These are phyloP conservation scores for Aegilops speltoides DNA, from an alignment of 176 grass and related monocot species.

Conservation along the genomic window DNA sequence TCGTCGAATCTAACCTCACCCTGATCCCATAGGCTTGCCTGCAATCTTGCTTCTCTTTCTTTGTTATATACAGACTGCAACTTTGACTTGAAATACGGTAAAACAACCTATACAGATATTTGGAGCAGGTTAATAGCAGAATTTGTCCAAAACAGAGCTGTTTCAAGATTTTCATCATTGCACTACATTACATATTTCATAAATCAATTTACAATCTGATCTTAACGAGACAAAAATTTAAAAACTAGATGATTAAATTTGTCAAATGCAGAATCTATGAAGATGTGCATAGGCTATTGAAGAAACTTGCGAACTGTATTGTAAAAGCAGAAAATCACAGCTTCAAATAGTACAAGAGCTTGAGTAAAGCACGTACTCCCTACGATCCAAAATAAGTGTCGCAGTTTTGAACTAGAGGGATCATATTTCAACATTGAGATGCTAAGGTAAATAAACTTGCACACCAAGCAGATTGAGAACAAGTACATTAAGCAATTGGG, in stretches of 20 bases:
- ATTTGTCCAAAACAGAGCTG: background rate
- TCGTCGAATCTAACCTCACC: conserved; percentile 74
- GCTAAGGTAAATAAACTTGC: background rate
- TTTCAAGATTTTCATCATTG: conserved; percentile 2
- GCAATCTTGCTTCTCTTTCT: conserved; percentile 98
- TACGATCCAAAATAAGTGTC: no score
- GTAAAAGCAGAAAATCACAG: background rate
- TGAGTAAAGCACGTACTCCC: background rate
- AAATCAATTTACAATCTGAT: background rate
- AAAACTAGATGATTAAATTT: background rate
- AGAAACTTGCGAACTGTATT: background rate
- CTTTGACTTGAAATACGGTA: conserved; percentile 98
- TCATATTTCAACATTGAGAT: conserved; percentile 3
- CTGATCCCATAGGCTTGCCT: conserved; percentile 93
- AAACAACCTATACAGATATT: conserved; percentile 67
- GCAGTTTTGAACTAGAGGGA: no score
- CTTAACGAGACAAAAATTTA: background rate
- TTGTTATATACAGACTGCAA: conserved; percentile 86
- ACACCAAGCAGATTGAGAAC: background rate
- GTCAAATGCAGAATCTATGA: background rate
- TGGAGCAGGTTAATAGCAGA: conserved; percentile 24
- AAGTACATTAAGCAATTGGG: background rate
- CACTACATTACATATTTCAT: background rate
- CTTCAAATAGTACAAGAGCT: background rate
- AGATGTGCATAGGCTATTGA: background rate